A percentile compares a stretch with the other conserved stretches of the same genome.
Evolutionary conservation across 306 rosid genomes (phyloP).

Genomic region (Alnus rubra): DNA sequence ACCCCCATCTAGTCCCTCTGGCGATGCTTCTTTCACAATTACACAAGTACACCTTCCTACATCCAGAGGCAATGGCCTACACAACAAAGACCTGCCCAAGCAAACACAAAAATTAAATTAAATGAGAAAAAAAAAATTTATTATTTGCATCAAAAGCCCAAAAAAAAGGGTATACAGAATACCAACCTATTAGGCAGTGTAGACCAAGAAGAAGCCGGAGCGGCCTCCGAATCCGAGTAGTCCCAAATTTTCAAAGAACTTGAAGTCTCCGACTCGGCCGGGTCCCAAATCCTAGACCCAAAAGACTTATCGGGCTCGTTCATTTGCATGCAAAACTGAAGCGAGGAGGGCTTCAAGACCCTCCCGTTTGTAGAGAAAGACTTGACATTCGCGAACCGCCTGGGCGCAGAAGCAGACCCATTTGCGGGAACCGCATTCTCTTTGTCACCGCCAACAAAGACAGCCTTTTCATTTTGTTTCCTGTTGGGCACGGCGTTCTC

Average conservation of each 20-base stretch:
- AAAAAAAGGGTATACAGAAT: not conserved
- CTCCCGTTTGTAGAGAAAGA: constrained; percentile 58
- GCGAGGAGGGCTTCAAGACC: constrained; percentile 63
- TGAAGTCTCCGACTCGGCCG: constrained; percentile 43
- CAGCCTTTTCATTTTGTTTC: not conserved
- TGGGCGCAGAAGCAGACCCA: constrained; percentile 38
- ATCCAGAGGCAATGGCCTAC: constrained; percentile 84
- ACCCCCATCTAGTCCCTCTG: constrained; percentile 54
- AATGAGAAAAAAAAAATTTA: not conserved
- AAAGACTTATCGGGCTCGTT: constrained; percentile 56
- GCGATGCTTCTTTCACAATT: constrained; percentile 64
- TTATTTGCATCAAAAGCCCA: not conserved
- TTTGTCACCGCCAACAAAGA: constrained; percentile 28
- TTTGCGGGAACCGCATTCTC: constrained; percentile 47
- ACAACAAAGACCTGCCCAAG: constrained; percentile 62
- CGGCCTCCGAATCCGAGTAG: constrained; percentile 83
- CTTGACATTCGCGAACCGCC: constrained; percentile 40
- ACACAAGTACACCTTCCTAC: constrained; percentile 84
- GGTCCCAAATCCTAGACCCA: constrained; percentile 46
- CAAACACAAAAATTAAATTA: not conserved
- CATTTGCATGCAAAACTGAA: constrained; percentile 78
- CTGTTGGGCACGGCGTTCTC: constrained; percentile 44
- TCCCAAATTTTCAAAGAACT: constrained; percentile 79
- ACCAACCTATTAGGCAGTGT: constrained; percentile 73
- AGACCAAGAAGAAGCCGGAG: constrained; percentile 99